These are phyloP conservation scores for Gamsiella multidivaricata DNA, from an alignment of 192 early-diverging fungal species.

Conservation along the genomic window DNA sequence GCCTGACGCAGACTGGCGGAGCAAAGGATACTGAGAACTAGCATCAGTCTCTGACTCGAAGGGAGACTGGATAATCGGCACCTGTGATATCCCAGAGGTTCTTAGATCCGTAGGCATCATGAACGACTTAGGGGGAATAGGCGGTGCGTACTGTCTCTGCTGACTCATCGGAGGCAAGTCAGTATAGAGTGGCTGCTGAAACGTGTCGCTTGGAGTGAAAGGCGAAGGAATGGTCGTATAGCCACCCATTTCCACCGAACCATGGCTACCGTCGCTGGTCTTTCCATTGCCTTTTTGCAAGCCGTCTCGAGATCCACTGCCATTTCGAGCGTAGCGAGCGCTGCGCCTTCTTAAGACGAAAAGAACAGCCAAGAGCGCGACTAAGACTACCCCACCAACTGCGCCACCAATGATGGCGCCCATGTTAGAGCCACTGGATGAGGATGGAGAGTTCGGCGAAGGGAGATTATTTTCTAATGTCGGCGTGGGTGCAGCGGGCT, in stretches of 20 bases:
- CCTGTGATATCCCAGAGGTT: conserved; percentile 1
- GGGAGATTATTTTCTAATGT: background rate
- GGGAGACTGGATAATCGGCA: conserved; percentile 15
- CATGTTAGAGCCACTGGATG: background rate
- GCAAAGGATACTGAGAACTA: background rate
- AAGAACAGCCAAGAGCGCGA: conserved; percentile 10
- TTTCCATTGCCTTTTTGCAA: background rate
- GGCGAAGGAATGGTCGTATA: conserved; percentile 24
- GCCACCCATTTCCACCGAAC: conserved; percentile 1
- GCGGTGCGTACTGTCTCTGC: background rate
- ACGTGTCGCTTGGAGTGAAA: too few relatives aligned
- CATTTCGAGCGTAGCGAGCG: background rate
- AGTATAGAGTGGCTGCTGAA: too few relatives aligned
- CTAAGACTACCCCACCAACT: conserved; percentile 8
- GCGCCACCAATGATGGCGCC: conserved; percentile 19
- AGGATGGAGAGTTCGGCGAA: too few relatives aligned
- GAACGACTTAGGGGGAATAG: background rate
- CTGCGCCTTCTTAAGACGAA: conserved; percentile 11
- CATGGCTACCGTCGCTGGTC: background rate
- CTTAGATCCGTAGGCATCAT: too few relatives aligned
- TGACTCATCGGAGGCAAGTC: too few relatives aligned
- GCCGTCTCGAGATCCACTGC: background rate
- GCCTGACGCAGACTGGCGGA: background rate
- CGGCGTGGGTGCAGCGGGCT: background rate
- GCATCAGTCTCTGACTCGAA: background rate